Evolutionary conservation across 306 rosid species (phyloP).

Genomic region (Glycyrrhiza uralensis): DNA sequence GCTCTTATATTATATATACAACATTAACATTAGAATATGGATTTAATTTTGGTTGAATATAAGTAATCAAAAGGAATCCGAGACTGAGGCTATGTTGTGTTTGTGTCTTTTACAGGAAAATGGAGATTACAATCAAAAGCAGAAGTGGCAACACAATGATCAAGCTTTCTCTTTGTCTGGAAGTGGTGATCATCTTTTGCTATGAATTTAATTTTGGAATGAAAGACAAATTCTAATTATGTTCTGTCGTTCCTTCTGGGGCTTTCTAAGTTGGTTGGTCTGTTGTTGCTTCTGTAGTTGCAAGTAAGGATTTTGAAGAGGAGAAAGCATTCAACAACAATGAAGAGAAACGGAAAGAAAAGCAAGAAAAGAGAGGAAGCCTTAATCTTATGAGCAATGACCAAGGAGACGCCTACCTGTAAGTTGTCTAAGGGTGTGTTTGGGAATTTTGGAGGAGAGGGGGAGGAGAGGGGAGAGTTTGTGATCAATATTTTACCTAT

Average conservation of each 20-base stretch:
- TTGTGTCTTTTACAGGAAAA: constrained; percentile 57
- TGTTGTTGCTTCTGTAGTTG: constrained; percentile 37
- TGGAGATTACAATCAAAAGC: constrained; percentile 47
- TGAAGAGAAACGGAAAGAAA: constrained; percentile 55
- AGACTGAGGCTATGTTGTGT: constrained; percentile 7
- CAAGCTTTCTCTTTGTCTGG: constrained; percentile 61
- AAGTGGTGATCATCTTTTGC: constrained; percentile 45
- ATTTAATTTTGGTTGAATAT: neutral
- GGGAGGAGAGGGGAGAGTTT: too few relatives aligned
- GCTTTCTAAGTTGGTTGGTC: neutral
- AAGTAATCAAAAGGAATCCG: neutral
- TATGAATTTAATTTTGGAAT: neutral
- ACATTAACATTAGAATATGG: neutral
- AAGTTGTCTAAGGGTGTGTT: too few relatives aligned
- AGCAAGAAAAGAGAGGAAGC: constrained; percentile 67
- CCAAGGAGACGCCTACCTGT: constrained; percentile 61
- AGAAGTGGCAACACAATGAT: constrained; percentile 40
- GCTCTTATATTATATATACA: neutral
- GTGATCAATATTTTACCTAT: too few relatives aligned
- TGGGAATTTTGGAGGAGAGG: too few relatives aligned
- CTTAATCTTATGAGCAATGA: constrained; percentile 53
- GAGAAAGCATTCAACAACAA: constrained; percentile 38
- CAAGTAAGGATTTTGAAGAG: constrained; percentile 64
- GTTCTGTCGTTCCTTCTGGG: neutral
- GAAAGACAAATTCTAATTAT: neutral